Percentiles rank a stretch among this genome's conserved stretches.
Evolutionary conservation across 495 filamentous ascomycete genomes (phyloP).

Genomic region (Lindgomyces ingoldianus): DNA sequence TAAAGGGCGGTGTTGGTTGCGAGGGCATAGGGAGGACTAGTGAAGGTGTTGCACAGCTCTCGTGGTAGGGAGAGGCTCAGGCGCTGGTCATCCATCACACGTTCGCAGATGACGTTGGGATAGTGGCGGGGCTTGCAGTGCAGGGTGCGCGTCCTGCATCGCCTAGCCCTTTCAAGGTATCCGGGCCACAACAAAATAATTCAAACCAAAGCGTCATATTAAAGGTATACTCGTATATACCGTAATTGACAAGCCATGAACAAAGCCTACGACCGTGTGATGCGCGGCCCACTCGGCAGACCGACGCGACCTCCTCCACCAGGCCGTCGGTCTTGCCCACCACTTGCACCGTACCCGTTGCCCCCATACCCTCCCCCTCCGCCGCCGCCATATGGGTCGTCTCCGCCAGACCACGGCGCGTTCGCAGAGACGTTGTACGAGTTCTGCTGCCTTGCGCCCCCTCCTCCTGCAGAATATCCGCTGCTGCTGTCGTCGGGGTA

Average conservation of each 20-base stretch:
- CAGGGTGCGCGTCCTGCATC: no score
- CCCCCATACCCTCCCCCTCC: slow-evolving; percentile 18
- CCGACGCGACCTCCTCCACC: slow-evolving; percentile 47
- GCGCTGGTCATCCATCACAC: neutral
- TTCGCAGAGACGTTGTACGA: slow-evolving; percentile 30
- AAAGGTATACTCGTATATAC: no score
- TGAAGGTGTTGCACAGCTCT: neutral
- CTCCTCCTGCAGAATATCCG: slow-evolving; percentile 20
- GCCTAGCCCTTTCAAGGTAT: no score
- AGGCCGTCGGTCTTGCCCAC: slow-evolving; percentile 7
- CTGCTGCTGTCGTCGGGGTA: slow-evolving; percentile 38
- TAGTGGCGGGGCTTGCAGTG: slow-evolving; percentile 13
- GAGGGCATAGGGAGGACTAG: neutral
- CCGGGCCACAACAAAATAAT: no score
- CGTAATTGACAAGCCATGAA: no score
- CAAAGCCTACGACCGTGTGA: no score
- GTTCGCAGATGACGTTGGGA: slow-evolving; percentile 15
- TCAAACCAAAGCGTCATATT: no score
- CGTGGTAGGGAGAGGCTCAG: slow-evolving; percentile 3
- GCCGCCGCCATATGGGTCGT: slow-evolving; percentile 22
- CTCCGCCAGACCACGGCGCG: slow-evolving; percentile 29
- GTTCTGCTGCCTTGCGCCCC: slow-evolving; percentile 16
- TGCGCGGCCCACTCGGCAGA: slow-evolving; percentile 54
- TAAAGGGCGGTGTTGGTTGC: no score
- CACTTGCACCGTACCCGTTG: neutral